Conservation (phyloP, 2,329 filamentous ascomycete species). For the Aquanectria penicillioides region DNA sequence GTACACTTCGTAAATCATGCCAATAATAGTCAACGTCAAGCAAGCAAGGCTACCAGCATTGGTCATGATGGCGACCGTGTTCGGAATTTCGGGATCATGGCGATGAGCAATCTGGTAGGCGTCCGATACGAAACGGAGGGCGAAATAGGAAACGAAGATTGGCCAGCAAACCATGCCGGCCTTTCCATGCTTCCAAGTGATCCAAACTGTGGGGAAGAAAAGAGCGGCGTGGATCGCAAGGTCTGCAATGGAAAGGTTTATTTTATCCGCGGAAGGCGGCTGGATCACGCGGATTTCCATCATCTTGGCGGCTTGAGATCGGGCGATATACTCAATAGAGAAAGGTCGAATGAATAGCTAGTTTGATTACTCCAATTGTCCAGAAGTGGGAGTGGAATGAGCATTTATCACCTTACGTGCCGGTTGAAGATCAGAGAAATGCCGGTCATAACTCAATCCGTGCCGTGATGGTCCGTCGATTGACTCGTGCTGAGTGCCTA, state of each 20-base stretch:
- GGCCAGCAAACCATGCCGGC: conserved; percentile 45
- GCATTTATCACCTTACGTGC: too few species aligned
- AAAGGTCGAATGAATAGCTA: too few species aligned
- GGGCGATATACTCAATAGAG: too few species aligned
- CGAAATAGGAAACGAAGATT: conserved; percentile 35
- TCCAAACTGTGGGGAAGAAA: not conserved
- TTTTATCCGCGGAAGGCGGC: not conserved
- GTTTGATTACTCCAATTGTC: too few species aligned
- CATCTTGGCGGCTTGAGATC: too few species aligned
- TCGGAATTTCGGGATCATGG: conserved; percentile 9
- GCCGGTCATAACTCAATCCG: too few species aligned
- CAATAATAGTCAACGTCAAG: conserved; percentile 4
- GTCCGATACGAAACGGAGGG: conserved; percentile 26
- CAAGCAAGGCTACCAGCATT: not conserved
- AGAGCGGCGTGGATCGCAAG: not conserved
- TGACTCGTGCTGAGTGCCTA: too few species aligned
- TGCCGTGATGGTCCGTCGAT: too few species aligned
- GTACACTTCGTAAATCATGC: conserved; percentile 20
- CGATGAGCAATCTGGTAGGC: conserved; percentile 2
- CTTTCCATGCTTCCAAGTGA: conserved; percentile 39
- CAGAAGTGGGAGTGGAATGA: too few species aligned
- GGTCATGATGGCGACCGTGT: conserved; percentile 1
- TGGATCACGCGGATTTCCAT: too few species aligned
- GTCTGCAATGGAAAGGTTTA: not conserved
- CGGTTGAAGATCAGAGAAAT: too few species aligned